These are phyloP conservation scores for Lachancea thermotolerans DNA, from an alignment of 805 yeast genomes.

Conservation along the genomic window DNA sequence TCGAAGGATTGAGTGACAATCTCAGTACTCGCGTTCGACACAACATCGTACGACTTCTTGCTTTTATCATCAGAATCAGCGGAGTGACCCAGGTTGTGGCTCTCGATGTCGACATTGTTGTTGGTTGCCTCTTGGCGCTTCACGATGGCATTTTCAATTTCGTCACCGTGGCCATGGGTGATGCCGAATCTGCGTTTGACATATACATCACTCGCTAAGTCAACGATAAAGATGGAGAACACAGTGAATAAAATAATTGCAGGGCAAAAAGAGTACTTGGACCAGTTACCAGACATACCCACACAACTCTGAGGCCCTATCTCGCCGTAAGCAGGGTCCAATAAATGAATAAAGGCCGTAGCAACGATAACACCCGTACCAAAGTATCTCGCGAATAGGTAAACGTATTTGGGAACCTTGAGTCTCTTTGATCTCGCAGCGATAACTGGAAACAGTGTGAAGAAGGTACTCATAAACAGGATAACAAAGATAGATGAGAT, in stretches of 20 bases:
- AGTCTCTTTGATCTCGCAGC: slow-evolving; percentile 36
- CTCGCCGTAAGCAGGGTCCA: slow-evolving; percentile 43
- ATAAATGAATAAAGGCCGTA: slow-evolving; percentile 65
- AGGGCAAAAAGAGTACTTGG: slow-evolving; percentile 40
- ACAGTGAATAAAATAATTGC: slow-evolving; percentile 40
- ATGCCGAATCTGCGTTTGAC: slow-evolving; percentile 34
- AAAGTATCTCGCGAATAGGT: slow-evolving; percentile 38
- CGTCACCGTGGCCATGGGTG: slow-evolving; percentile 23
- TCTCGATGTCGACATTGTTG: not conserved
- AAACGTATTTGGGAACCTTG: slow-evolving; percentile 36
- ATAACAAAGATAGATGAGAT: slow-evolving; percentile 59
- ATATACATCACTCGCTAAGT: slow-evolving; percentile 35
- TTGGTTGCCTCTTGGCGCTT: slow-evolving; percentile 1
- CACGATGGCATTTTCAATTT: slow-evolving; percentile 13
- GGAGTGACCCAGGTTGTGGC: not conserved
- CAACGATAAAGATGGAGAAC: slow-evolving; percentile 36
- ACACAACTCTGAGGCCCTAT: slow-evolving; percentile 33
- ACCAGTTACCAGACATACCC: slow-evolving; percentile 40
- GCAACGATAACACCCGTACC: slow-evolving; percentile 77
- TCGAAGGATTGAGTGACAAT: slow-evolving; percentile 1
- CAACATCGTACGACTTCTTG: slow-evolving; percentile 4
- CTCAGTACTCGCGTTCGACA: slow-evolving; percentile 4
- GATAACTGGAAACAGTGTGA: slow-evolving; percentile 40
- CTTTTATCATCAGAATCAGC: slow-evolving; percentile 4
- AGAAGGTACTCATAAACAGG: slow-evolving; percentile 41